A percentile compares a stretch with the other conserved stretches of the same genome.
Evolutionary conservation across 352 stramenopile genomes (phyloP).

Genomic region (Phytophthora lateralis): DNA sequence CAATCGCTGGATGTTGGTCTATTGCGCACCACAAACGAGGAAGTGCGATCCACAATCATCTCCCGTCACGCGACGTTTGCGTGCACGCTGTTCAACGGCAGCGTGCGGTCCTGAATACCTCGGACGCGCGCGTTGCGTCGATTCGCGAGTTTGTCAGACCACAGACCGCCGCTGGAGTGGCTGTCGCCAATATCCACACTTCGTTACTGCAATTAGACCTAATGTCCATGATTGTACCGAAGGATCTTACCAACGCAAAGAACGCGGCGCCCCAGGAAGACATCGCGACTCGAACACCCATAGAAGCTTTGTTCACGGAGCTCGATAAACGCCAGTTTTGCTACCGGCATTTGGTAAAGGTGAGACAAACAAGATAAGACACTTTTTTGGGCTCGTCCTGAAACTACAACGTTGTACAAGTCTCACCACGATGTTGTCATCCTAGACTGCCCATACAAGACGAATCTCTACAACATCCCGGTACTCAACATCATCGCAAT

Average conservation of each 20-base stretch:
- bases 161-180: background rate
- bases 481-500: constrained; percentile 16
- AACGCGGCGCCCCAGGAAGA: background rate
- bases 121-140: background rate
- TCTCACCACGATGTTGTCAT: constrained; percentile 4
- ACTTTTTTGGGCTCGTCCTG: constrained; percentile 17
- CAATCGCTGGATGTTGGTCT: background rate
- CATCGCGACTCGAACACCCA: background rate
- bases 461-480: constrained; percentile 12
- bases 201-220: too few species aligned
- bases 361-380: background rate
- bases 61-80: background rate
- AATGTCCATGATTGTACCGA: constrained; percentile 4
- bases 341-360: background rate
- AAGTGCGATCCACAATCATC: constrained; percentile 8
- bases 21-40: constrained; percentile 4
- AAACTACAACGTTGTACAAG: constrained; percentile 1
- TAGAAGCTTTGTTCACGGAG: background rate
- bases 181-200: background rate
- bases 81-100: constrained; percentile 4
- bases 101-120: background rate
- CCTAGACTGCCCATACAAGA: constrained; percentile 11
- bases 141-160: background rate
- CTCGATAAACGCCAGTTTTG: background rate
- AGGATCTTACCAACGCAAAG: constrained; percentile 1